A percentile compares a stretch with the other conserved stretches of the same genome.
Evolutionary conservation across 768 basidiomycete genomes (phyloP).

Genomic region (Cystofilobasidium macerans): DNA sequence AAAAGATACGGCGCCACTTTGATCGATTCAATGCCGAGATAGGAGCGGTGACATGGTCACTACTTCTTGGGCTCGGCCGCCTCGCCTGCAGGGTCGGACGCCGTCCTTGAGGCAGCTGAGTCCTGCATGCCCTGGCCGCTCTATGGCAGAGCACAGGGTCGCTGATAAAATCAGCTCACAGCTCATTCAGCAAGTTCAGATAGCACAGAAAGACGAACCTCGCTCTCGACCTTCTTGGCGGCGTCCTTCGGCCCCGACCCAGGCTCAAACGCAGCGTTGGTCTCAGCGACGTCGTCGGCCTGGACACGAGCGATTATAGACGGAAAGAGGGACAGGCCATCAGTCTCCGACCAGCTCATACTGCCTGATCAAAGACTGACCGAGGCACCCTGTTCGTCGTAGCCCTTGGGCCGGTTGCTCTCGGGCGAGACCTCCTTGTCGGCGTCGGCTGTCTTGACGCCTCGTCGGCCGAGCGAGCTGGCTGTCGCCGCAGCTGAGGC

Average conservation of each 20-base stretch:
- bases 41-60: too few species aligned
- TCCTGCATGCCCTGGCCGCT: conserved; percentile 3
- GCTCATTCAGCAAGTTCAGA: neutral
- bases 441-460: too few species aligned
- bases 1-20: too few species aligned
- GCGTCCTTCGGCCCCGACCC: conserved; percentile 1
- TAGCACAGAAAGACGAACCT: conserved; percentile 15
- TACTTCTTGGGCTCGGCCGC: neutral
- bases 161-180: neutral
- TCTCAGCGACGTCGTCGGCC: conserved; percentile 9
- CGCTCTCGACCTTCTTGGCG: neutral
- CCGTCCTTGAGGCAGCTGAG: neutral
- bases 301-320: neutral
- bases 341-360: neutral
- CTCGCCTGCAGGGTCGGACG: conserved; percentile 12
- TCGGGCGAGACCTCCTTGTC: too few species aligned
- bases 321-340: neutral
- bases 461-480: too few species aligned
- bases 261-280: conserved; percentile 10
- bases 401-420: too few species aligned
- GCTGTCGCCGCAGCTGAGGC: too few species aligned
- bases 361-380: neutral
- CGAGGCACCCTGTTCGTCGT: too few species aligned
- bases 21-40: too few species aligned
- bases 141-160: neutral